These are phyloP conservation scores for Arthrobotrys iridis DNA, from an alignment of 2,329 filamentous ascomycete genomes.

Conservation along the genomic window DNA sequence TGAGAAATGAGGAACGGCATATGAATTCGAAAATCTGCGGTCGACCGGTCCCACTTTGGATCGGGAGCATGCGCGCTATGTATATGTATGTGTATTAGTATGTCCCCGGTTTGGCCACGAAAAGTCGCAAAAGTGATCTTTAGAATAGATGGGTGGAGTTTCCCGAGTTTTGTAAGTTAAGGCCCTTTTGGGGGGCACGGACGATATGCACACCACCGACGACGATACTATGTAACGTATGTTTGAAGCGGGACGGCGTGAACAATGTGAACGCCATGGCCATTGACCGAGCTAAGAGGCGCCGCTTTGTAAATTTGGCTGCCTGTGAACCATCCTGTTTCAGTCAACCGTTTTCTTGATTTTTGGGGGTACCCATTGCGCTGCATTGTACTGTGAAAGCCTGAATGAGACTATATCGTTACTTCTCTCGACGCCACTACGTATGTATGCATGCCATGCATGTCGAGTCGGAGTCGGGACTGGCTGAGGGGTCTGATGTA, in stretches of 20 bases:
- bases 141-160: background rate
- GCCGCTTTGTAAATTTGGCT: constrained; percentile 47
- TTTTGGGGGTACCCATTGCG: no score
- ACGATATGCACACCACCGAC: background rate
- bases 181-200: background rate
- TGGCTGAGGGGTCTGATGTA: constrained; percentile 6
- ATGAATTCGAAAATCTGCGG: background rate
- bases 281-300: constrained; percentile 22
- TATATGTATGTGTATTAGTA: no score
- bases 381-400: no score
- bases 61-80: no score
- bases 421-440: constrained; percentile 9
- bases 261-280: background rate
- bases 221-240: no score
- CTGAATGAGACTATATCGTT: no score
- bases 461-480: background rate
- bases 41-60: constrained; percentile 34
- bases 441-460: background rate
- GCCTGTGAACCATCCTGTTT: constrained; percentile 42
- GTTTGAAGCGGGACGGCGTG: constrained; percentile 39
- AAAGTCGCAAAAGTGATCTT: background rate
- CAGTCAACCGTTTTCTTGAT: constrained; percentile 11
- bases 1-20: constrained; percentile 28
- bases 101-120: constrained; percentile 8
- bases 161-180: background rate